These are phyloP conservation scores for Albugo laibachii DNA, from an alignment of 352 stramenopile species.

Conservation along the genomic window DNA sequence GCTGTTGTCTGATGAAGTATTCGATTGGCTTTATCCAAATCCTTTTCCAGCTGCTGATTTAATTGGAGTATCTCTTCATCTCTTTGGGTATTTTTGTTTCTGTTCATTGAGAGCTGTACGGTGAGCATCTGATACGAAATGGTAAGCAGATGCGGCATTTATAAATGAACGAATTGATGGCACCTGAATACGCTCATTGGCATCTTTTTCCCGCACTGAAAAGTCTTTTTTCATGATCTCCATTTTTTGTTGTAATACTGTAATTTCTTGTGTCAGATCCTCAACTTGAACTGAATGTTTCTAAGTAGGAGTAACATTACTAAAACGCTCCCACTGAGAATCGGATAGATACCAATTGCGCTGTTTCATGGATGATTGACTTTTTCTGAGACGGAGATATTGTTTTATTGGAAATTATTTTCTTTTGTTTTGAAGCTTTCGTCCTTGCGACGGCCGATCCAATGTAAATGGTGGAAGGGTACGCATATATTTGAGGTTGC, in stretches of 20 bases:
- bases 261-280: no score
- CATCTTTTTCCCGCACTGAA: constrained; percentile 22
- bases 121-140: background rate
- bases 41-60: constrained; percentile 16
- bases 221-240: constrained; percentile 44
- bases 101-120: background rate
- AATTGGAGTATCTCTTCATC: constrained; percentile 18
- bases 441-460: constrained; percentile 23
- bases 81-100: constrained; percentile 14
- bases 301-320: constrained; percentile 7
- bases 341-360: background rate
- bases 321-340: background rate
- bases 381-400: constrained; percentile 7
- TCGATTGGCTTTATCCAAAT: constrained; percentile 31
- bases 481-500: constrained; percentile 23
- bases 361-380: background rate
- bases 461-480: constrained; percentile 61
- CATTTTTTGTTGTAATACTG: constrained; percentile 2
- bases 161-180: background rate
- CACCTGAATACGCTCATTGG: constrained; percentile 39
- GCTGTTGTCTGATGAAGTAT: constrained; percentile 48
- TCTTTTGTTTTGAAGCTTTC: constrained; percentile 3
- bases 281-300: constrained; percentile 6
- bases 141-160: background rate
- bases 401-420: background rate